Base-by-base conservation (phyloP, 2,329 filamentous ascomycete genomes). In the Nannizziopsis barbatae region DNA sequence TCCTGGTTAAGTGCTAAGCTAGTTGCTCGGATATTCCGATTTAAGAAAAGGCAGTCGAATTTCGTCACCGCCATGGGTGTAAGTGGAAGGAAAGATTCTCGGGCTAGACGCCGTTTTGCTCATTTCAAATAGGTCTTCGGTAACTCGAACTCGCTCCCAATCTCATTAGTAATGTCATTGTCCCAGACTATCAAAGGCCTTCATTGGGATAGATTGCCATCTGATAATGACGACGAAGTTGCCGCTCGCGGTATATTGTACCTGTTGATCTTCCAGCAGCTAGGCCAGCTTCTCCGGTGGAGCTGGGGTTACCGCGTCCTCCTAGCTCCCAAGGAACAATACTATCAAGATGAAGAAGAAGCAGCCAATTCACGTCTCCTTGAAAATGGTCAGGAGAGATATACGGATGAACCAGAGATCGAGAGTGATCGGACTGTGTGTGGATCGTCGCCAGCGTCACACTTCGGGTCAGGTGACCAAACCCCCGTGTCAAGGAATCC, bases 301-400 rank as follows among this genome's bases (percentile, higher is more conserved):
- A 95, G 86, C 54, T 98, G 92, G 92, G 92, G 92, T 9, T 96
- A 95, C 65, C 88, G 95, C 59, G 82, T 96, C 33, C 74, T 98
- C 14, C 73, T 98, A n/a, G 89, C 89, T 14, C 87, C 90, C 14
- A 84, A 86, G 56, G 80, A 83, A 14, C 66, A 71, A 17, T 71
- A 71, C 51, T 58, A 70, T 41, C 70, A 70, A 55, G 66, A 58
- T 2, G 66, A 69, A 32, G 60, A 66, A 35, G 65, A 62, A 17
- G 63, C 62, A 17, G 57, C 56, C 57, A 36, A 60, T 14, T 60
- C 65, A 3, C 52, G 54, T 27, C 22, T 27, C 3, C 58, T 70
- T 30, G 65, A 69, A 50, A 57, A 64, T 48, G 69, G 65, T 6
- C 64, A 66, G 41, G 60, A 59, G 15, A 60, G 60, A 22, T 72